Conservation (phyloP, 2,329 filamentous ascomycete genomes). For the Plectosphaerella cucumerina region DNA sequence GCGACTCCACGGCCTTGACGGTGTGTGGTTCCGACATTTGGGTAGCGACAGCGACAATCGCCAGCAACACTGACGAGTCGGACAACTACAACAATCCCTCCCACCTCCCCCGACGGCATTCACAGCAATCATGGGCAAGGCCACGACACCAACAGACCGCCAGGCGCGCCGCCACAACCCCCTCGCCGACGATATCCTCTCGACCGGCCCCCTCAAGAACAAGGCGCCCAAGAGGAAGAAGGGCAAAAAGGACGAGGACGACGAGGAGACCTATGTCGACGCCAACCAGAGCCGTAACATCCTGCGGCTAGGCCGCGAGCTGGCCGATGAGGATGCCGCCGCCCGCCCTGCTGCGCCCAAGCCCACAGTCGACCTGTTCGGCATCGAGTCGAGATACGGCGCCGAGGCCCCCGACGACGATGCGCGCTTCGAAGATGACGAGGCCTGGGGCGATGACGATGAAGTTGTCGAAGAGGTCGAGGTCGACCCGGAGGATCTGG, state of each 20-base stretch:
- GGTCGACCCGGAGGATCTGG: constrained; percentile 82
- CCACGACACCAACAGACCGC: neutral
- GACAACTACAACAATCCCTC: too few relatives aligned
- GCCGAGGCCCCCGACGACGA: constrained; percentile 46
- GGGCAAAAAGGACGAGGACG: constrained; percentile 56
- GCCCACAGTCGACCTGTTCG: constrained; percentile 57
- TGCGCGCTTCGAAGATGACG: constrained; percentile 47
- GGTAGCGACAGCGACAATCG: neutral
- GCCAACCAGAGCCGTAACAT: constrained; percentile 86
- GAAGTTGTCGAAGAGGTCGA: constrained; percentile 70
- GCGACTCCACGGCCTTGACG: neutral
- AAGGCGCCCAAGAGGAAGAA: constrained; percentile 71
- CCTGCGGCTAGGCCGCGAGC: constrained; percentile 80
- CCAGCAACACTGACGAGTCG: neutral
- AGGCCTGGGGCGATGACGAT: constrained; percentile 77
- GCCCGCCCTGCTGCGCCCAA: constrained; percentile 36
- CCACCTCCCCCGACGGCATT: neutral
- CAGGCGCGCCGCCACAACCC: constrained; percentile 51
- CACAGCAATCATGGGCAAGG: constrained; percentile 68
- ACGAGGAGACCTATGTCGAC: constrained; percentile 71
- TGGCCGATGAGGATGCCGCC: constrained; percentile 72
- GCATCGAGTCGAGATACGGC: constrained; percentile 72
- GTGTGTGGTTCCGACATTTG: neutral
- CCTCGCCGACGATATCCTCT: constrained; percentile 79
- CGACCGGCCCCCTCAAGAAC: constrained; percentile 66